Evolutionary conservation across 2,329 filamentous ascomycete genomes (phyloP).

Genomic region (Sporothrix phasma): DNA sequence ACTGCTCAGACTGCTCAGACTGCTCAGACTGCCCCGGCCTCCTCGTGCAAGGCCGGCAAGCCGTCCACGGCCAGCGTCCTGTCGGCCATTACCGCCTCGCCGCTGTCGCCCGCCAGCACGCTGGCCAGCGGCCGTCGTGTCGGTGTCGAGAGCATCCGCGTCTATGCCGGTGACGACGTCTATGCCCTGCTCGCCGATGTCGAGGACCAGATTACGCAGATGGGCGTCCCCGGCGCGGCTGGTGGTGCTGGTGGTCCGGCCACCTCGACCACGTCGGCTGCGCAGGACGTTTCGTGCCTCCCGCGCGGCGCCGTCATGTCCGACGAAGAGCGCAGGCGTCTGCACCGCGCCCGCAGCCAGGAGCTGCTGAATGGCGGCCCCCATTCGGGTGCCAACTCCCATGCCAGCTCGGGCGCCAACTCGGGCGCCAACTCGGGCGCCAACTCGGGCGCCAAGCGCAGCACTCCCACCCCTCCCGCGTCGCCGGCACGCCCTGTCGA

Average conservation of each 20-base stretch:
- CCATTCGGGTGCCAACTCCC: too few species aligned
- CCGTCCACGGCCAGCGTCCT: background rate
- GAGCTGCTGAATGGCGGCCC: conserved; percentile 35
- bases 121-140: conserved; percentile 23
- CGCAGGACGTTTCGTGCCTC: conserved; percentile 16
- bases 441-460: conserved; percentile 19
- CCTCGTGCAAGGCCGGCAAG: background rate
- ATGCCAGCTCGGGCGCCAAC: conserved; percentile 12
- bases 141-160: conserved; percentile 54
- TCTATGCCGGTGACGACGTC: conserved; percentile 59
- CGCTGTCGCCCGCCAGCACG: conserved; percentile 14
- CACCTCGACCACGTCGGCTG: background rate
- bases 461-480: conserved; percentile 21
- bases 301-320: conserved; percentile 20
- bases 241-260: background rate
- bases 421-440: too few species aligned
- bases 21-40: conserved; percentile 15
- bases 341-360: conserved; percentile 42
- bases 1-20: conserved; percentile 16
- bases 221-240: conserved; percentile 19
- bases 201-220: conserved; percentile 47
- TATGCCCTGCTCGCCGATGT: conserved; percentile 58
- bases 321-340: conserved; percentile 31
- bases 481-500: conserved; percentile 26
- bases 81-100: conserved; percentile 10